Conservation (phyloP, 192 early-diverging fungal species). For the Mycoemilia scoparia region DNA sequence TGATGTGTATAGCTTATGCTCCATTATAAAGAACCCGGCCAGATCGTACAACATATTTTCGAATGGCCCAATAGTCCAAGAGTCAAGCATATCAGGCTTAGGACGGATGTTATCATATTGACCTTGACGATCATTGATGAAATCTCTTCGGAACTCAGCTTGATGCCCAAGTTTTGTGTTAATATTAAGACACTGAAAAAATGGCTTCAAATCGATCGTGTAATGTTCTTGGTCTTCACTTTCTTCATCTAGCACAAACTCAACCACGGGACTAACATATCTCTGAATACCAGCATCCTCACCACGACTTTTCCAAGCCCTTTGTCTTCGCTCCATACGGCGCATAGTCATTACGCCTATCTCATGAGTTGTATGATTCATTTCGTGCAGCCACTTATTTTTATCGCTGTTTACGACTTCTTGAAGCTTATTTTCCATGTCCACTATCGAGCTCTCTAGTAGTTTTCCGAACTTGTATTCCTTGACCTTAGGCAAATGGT, state of each 20-base stretch:
- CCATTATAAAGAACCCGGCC: slow-evolving; percentile 92
- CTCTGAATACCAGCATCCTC: slow-evolving; percentile 15
- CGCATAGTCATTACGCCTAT: slow-evolving; percentile 75
- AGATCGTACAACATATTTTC: slow-evolving; percentile 65
- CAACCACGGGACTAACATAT: slow-evolving; percentile 56
- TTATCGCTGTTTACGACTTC: slow-evolving; percentile 69
- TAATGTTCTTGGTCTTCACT: slow-evolving; percentile 54
- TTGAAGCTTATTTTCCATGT: slow-evolving; percentile 73
- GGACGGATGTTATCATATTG: slow-evolving; percentile 78
- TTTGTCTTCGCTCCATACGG: slow-evolving; percentile 51
- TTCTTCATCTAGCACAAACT: slow-evolving; percentile 69
- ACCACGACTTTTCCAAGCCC: slow-evolving; percentile 21
- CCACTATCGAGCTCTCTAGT: slow-evolving; percentile 74
- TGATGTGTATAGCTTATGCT: slow-evolving; percentile 69
- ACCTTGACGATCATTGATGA: slow-evolving; percentile 75
- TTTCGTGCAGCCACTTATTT: slow-evolving; percentile 77
- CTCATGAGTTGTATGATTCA: slow-evolving; percentile 61
- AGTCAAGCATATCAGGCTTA: slow-evolving; percentile 37
- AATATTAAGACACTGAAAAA: slow-evolving; percentile 93
- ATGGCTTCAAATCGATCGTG: slow-evolving; percentile 79
- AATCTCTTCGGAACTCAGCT: slow-evolving; percentile 65
- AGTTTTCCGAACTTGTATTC: slow-evolving; percentile 70
- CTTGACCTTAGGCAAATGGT: slow-evolving; percentile 53
- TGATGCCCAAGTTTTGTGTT: slow-evolving; percentile 83
- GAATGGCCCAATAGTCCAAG: slow-evolving; percentile 43